Conservation (phyloP, 2,329 filamentous ascomycete genomes). For the Septoria linicola region DNA sequence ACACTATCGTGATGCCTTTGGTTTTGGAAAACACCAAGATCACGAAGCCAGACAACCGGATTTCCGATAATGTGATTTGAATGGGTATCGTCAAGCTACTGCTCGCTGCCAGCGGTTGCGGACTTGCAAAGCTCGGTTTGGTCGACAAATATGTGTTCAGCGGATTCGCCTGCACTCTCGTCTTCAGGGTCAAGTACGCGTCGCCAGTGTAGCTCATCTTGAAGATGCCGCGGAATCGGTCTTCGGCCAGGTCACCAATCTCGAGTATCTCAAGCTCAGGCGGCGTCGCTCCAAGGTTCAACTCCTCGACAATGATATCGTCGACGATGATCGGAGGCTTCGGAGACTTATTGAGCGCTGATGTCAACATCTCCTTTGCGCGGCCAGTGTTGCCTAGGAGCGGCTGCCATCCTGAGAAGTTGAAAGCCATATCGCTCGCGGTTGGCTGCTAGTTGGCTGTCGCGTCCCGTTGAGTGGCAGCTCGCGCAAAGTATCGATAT, state of each 20-base stretch:
- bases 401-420: slow-evolving; percentile 98
- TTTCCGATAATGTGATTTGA: slow-evolving; percentile 92
- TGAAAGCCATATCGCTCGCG: slow-evolving; percentile 79
- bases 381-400: slow-evolving; percentile 91
- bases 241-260: slow-evolving; percentile 95
- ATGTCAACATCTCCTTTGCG: slow-evolving; percentile 89
- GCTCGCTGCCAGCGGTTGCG: slow-evolving; percentile 84
- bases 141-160: slow-evolving; percentile 93
- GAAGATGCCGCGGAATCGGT: slow-evolving; percentile 96
- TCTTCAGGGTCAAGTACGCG: slow-evolving; percentile 91
- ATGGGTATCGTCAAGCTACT: slow-evolving; percentile 95
- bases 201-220: slow-evolving; percentile 98
- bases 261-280: slow-evolving; percentile 96
- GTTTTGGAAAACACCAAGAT: slow-evolving; percentile 97
- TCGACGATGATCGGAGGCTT: slow-evolving; percentile 99
- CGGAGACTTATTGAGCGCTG: slow-evolving; percentile 93
- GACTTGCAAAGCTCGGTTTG: slow-evolving; percentile 88
- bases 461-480: background rate
- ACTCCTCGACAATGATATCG: slow-evolving; percentile 96
- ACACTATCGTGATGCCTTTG: slow-evolving; percentile 94
- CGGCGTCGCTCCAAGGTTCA: slow-evolving; percentile 92
- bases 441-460: background rate
- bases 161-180: slow-evolving; percentile 94
- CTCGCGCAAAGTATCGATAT: background rate
- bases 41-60: slow-evolving; percentile 93